phyloP scores from a whole-genome alignment of 495 filamentous ascomycete genomes.

The Penicillium robsamsonii region DNA sequence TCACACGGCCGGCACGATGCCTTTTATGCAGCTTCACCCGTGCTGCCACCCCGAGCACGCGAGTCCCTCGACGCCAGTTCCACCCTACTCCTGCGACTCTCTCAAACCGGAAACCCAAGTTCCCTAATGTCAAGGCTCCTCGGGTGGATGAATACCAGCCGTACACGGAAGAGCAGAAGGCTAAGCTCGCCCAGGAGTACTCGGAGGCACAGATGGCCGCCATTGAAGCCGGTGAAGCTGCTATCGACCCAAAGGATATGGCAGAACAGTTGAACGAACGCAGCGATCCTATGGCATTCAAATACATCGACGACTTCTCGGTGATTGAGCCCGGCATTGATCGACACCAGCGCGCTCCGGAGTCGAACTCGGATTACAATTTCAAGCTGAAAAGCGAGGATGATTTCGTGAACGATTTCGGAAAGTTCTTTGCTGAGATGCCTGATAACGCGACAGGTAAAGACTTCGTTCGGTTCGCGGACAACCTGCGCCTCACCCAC shows the following conservation, averaged over 20 bases:
- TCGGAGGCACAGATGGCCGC: conserved; percentile 78
- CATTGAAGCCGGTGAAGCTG: conserved; percentile 79
- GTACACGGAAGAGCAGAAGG: conserved; percentile 70
- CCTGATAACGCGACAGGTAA: conserved; percentile 42
- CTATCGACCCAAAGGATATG: conserved; percentile 77
- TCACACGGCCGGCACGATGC: conserved; percentile 57
- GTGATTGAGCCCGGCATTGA: conserved; percentile 74
- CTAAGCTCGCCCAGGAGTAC: conserved; percentile 62
- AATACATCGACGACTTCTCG: conserved; percentile 86
- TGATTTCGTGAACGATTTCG: conserved; percentile 56
- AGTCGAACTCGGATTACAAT: conserved; percentile 57
- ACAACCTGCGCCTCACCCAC: conserved; percentile 46
- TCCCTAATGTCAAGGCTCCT: conserved; percentile 24
- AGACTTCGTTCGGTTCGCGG: conserved; percentile 48
- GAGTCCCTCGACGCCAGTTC: conserved; percentile 51
- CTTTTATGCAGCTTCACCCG: conserved; percentile 53
- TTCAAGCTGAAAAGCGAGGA: conserved; percentile 58
- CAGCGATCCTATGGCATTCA: conserved; percentile 65
- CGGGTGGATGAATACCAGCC: conserved; percentile 47
- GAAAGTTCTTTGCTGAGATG: conserved; percentile 54
- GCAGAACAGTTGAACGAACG: conserved; percentile 66
- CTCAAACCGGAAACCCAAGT: conserved; percentile 37
- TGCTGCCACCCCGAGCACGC: conserved; percentile 38
- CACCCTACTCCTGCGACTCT: conserved; percentile 44
- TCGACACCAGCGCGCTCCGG: conserved; percentile 53